Evolutionary conservation across 768 basidiomycete genomes (phyloP).

Genomic region (Lentinula raphanica): DNA sequence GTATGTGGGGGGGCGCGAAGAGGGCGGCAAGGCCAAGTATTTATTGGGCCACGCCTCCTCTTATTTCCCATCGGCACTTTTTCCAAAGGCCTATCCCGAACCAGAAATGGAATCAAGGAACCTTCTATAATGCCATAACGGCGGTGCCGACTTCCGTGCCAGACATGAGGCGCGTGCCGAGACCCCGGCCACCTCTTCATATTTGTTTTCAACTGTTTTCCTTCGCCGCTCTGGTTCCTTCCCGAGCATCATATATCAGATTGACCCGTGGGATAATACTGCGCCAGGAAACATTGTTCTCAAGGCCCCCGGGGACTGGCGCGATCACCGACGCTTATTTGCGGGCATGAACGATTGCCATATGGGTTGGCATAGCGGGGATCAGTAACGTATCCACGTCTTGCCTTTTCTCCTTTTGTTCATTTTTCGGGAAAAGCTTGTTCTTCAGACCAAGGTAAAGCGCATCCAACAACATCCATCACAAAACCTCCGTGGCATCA

Average conservation of each 20-base stretch:
- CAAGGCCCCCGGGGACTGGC: neutral
- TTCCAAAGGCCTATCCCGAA: slow-evolving; percentile 1
- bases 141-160: slow-evolving; percentile 2
- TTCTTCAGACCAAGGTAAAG: neutral
- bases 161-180: neutral
- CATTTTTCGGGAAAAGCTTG: neutral
- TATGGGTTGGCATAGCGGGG: neutral
- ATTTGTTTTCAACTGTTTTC: neutral
- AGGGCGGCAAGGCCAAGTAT: slow-evolving; percentile 4
- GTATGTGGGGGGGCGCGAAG: slow-evolving; percentile 3
- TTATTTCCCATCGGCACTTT: slow-evolving; percentile 5
- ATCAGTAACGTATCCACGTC: neutral
- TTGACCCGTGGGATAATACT: neutral
- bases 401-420: neutral
- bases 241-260: neutral
- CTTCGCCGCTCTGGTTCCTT: neutral
- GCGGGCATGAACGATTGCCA: neutral
- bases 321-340: neutral
- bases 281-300: neutral
- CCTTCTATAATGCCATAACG: slow-evolving; percentile 4
- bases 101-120: slow-evolving; percentile 1
- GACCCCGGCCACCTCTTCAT: slow-evolving; percentile 1
- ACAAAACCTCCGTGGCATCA: neutral
- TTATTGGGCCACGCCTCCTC: slow-evolving; percentile 6
- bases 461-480: neutral